These are phyloP conservation scores for Suhomyces ambrosiae DNA, from an alignment of 1,139 yeast genomes.

Conservation along the genomic window DNA sequence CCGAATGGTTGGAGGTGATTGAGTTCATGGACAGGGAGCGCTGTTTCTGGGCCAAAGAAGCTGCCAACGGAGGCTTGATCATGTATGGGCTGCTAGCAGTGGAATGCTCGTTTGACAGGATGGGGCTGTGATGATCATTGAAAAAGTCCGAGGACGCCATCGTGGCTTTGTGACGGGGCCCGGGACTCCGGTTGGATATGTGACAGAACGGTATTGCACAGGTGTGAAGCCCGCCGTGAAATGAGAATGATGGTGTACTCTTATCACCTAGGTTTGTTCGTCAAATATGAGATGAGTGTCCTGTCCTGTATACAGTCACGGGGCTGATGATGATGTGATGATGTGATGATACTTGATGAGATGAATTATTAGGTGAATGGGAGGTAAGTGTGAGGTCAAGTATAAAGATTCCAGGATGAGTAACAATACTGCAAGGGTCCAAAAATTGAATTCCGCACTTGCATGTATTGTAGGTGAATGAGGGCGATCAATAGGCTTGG, in stretches of 20 bases:
- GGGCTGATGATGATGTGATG: neutral
- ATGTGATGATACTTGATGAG: neutral
- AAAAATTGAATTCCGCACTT: no score
- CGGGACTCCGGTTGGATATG: slow-evolving; percentile 2
- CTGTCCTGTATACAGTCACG: neutral
- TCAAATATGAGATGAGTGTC: slow-evolving; percentile 1
- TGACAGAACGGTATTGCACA: neutral
- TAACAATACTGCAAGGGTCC: no score
- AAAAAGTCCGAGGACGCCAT: slow-evolving; percentile 20
- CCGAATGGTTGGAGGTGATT: slow-evolving; percentile 17
- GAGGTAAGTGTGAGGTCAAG: no score
- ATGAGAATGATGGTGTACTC: neutral
- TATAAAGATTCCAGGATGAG: no score
- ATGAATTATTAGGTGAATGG: no score
- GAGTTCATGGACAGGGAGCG: slow-evolving; percentile 43
- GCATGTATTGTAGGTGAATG: no score
- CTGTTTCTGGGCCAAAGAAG: slow-evolving; percentile 22
- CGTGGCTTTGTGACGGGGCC: slow-evolving; percentile 5
- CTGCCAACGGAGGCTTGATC: slow-evolving; percentile 19
- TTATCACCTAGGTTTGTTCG: slow-evolving; percentile 1
- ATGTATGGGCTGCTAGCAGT: slow-evolving; percentile 29
- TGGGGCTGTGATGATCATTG: slow-evolving; percentile 22
- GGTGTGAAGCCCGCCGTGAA: neutral
- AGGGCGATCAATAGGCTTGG: no score
- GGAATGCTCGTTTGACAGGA: slow-evolving; percentile 22